These are phyloP conservation scores for Saccharomyces kudriavzevii DNA, from an alignment of 805 yeast species.

Conservation along the genomic window DNA sequence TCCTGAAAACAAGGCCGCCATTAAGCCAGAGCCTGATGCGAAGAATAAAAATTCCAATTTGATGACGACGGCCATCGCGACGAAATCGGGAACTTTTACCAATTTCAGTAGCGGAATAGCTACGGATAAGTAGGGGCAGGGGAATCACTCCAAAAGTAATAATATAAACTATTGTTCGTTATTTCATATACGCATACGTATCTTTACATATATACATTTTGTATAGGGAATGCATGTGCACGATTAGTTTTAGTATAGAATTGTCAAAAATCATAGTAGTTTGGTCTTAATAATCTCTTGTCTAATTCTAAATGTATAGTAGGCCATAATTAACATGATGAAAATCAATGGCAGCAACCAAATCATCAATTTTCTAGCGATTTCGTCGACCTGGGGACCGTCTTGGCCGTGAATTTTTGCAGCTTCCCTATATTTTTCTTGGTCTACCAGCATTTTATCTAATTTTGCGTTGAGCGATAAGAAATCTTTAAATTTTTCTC, in stretches of 20 bases:
- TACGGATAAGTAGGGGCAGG: not conserved
- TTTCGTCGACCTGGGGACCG: conserved; percentile 27
- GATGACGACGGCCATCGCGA: not conserved
- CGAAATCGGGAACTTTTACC: not conserved
- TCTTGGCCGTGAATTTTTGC: conserved; percentile 8
- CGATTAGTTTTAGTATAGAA: not conserved
- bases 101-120: not conserved
- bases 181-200: not conserved
- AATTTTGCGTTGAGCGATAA: conserved; percentile 24
- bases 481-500: conserved; percentile 21
- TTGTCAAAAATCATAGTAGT: conserved; percentile 14
- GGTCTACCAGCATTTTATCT: conserved; percentile 25
- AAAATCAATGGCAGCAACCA: conserved; percentile 28
- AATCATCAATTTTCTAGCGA: conserved; percentile 20
- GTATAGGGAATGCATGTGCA: not conserved
- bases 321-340: conserved; percentile 28
- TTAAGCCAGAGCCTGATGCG: not conserved
- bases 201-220: not conserved
- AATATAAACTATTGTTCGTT: not conserved
- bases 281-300: conserved; percentile 32
- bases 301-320: conserved; percentile 29
- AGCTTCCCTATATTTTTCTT: conserved; percentile 24
- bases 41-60: not conserved
- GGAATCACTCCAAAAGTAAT: not conserved
- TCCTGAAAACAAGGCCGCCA: not conserved